Conservation (phyloP, 495 filamentous ascomycete species). For the Sporormia fimetaria region DNA sequence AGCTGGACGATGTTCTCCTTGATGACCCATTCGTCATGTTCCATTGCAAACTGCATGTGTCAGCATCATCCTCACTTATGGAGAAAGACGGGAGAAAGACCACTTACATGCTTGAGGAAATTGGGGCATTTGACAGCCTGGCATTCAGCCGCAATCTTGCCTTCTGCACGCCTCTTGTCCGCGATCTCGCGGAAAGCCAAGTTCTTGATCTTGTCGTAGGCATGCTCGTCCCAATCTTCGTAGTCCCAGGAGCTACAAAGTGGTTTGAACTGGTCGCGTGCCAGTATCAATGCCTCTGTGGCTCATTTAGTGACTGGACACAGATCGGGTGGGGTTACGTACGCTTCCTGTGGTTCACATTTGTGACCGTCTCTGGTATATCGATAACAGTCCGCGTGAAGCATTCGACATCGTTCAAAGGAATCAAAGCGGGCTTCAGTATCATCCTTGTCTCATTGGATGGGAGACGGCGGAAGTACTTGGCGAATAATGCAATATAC, state of each 20-base stretch:
- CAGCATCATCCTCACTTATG: constrained; percentile 11
- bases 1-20: constrained; percentile 80
- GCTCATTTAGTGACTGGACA: constrained; percentile 11
- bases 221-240: constrained; percentile 73
- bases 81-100: constrained; percentile 5
- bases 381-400: constrained; percentile 64
- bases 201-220: constrained; percentile 68
- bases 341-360: constrained; percentile 19
- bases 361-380: constrained; percentile 28
- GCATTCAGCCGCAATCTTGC: constrained; percentile 44
- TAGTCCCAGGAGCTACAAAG: constrained; percentile 59
- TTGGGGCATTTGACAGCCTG: constrained; percentile 55
- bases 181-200: constrained; percentile 63
- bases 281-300: constrained; percentile 35
- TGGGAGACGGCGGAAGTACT: constrained; percentile 49
- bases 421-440: constrained; percentile 52
- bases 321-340: constrained; percentile 9
- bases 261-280: constrained; percentile 49
- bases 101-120: constrained; percentile 73
- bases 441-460: constrained; percentile 40
- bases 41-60: constrained; percentile 62
- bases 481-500: constrained; percentile 56
- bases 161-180: constrained; percentile 52
- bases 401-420: constrained; percentile 64
- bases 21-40: constrained; percentile 88